Base-by-base conservation (phyloP, 2,329 filamentous ascomycete genomes). In the Scedosporium apiospermum region DNA sequence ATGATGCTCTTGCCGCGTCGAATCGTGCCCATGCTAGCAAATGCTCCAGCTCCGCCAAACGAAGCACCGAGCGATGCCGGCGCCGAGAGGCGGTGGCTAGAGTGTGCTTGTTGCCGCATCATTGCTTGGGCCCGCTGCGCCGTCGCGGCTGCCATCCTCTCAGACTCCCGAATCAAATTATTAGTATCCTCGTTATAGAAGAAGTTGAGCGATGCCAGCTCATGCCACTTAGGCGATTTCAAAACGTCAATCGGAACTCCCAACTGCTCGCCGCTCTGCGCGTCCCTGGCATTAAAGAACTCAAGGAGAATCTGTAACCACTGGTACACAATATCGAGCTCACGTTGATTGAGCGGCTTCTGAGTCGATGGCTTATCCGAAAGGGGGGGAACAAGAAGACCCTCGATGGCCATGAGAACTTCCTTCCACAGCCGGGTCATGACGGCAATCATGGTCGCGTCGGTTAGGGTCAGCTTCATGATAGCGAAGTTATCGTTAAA, bases 371-470 rank as follows among this genome's bases (percentile, higher is more conserved):
- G 90, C 72, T 99, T 99, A 73, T 99, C 95, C 6, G 93, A 97
- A 9, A 99, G 79, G 6, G 95, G 95, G 18, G 95, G 95, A 3
- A 99, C 93, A 46, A 99, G 82, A 18, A 99, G 81, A 44, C 85
- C 84, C 75, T 99, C 95, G 66, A 98, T 89, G 0, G 93, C 96
- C 68, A 93, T 87, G 16, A 99, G 81, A 0, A 96, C 93, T 74
- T 99, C 95, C 76, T 99, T 99, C 95, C 95, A 99, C 5, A 99
- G 78, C 55, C 95, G 87, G 23, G 92, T 96, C 95, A 99, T 99
- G 69, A 99, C 95, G 72, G 95, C 93, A 68, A 93, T 87, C 93
- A 99, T 97, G n/a, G 95, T 96, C 63, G 91, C 88, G 63, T 92
- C 89, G 1, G 95, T 98, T 63, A 99, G 80, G 0, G 93, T 97